These are phyloP conservation scores for Crithidia brevicula DNA, from an alignment of 208 protist species.

Conservation along the genomic window DNA sequence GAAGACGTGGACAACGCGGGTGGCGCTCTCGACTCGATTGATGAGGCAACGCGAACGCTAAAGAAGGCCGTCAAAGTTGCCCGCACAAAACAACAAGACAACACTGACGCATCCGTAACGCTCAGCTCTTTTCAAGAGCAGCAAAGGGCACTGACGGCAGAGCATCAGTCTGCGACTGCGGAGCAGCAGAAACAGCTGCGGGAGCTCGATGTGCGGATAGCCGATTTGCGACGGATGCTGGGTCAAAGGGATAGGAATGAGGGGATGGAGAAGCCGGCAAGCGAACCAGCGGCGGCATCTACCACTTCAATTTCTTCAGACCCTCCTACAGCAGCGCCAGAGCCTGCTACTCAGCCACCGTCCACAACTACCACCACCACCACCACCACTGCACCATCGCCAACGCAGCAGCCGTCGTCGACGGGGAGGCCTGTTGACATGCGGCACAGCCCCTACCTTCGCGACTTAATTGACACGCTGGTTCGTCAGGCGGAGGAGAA, in stretches of 20 bases:
- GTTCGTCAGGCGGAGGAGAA: constrained; percentile 13
- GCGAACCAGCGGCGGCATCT: neutral
- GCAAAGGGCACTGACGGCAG: constrained; percentile 1
- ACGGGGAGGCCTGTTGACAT: neutral
- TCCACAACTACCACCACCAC: neutral
- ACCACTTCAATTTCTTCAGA: no score
- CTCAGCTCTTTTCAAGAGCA: neutral
- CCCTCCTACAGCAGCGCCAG: neutral
- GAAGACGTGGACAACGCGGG: constrained; percentile 9
- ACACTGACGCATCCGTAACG: neutral
- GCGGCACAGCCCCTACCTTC: neutral
- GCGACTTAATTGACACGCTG: constrained; percentile 17
- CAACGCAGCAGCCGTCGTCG: neutral
- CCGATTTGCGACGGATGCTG: neutral
- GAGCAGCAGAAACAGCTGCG: constrained; percentile 11
- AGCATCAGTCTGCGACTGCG: neutral
- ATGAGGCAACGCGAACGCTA: constrained; percentile 7
- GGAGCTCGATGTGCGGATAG: constrained; percentile 13
- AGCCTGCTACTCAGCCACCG: neutral
- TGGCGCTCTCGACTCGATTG: constrained; percentile 16
- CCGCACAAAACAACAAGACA: neutral
- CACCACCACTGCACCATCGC: neutral
- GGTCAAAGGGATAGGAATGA: neutral
- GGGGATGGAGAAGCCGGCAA: neutral
- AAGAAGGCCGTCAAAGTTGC: constrained; percentile 7